Base-by-base conservation (phyloP, 2,329 filamentous ascomycete species). In the Chaetomiaceae sp. region DNA sequence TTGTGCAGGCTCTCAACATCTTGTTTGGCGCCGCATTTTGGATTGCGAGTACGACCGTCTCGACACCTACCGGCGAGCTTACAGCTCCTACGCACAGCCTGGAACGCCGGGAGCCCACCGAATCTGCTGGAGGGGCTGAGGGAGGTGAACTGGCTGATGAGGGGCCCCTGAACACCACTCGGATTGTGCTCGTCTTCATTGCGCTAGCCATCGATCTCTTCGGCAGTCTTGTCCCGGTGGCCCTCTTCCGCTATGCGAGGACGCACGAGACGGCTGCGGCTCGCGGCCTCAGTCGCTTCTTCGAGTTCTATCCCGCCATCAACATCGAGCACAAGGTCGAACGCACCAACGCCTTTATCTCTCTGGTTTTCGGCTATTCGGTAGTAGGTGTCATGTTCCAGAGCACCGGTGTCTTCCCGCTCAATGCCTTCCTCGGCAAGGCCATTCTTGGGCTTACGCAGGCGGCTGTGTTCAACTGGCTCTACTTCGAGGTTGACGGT, bases 321-420 rank as follows among this genome's bases (percentile, higher is more conserved):
- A 38, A 38, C 36, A 38, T 38, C 20, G 36, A 38, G 20, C 36
- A 38, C 36, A 38, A 38, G 36, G 36, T 38, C 20, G 36, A 38
- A 17, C 36, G 36, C 12, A 38, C 36, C 19, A 38, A 38, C n/a
- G 36, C 36, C 14, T 38, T 38, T 8, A n/a, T 38, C 12, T 38
- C 36, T n/a, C 36, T 38, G 4, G 36, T 38, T 5, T 38, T 38
- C 24, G 36, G 36, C 12, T 38, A 38, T 12, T 38, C 36, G 19
- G 36, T 38, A 4, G 36, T 38, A 12, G 36, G 36, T 8, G 24
- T 38, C 36, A 26, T 38, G 36, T 38, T 38, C 20, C 36, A 38
- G 11, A 38, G 15, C 22, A 15, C 36, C 12, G 20, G 36, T n/a
- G 19, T 27, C 11, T 38, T 38, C 20, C 36, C 36, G 20, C 19